Evolutionary conservation across 345 rosid genomes (phyloP), one percentile per base, ranked within the genome.

Genomic region (Garcia nutans): DNA sequence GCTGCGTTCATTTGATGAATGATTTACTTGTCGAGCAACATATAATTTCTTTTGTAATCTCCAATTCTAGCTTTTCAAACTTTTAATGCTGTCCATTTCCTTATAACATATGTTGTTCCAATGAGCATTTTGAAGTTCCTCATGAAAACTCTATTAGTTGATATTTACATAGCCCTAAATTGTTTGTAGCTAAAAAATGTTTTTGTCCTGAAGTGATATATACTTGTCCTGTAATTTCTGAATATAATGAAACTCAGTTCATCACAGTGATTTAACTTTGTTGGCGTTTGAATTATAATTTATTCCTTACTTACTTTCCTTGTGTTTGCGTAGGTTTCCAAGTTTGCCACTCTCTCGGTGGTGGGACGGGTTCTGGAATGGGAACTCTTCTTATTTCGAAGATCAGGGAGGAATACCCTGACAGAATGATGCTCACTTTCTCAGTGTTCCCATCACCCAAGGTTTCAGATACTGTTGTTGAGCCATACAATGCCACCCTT

Each of bases 321-420:
- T 71, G 5, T 65, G 26, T 54, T 12, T 12, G 3, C 47, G 64
- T 57, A 78, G 81, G 81, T 57, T 78, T 78, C 20, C 81, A 78
- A 60, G 81, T 78, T 17, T 78, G 81, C 69, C 81, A 78, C 77
- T 73, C 81, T 0, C 72, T 78, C 0, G 81, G 81, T 47, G 81
- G 81, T 47, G 81, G 81, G 31, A 78, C 81, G 10, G 81, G 81
- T 10, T 78, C 81, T 47, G 81, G 81, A 52, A 78, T 78, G 81
- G 81, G 81, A 52, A 78, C 81, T 23, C 72, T 78, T 15, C 20
- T 78, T 73, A 78, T 78, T 37, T 78, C 81, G 28, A 78, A 78
- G 72, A 78, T 78, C 66, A 73, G 81, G 44, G 81, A 78, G 63
- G 81, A 78, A 55, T 78, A 78, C 77, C 81, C 81, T 15, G 81